Conservation (phyloP, 208 protist genomes). For the Trypanosoma avium region DNA sequence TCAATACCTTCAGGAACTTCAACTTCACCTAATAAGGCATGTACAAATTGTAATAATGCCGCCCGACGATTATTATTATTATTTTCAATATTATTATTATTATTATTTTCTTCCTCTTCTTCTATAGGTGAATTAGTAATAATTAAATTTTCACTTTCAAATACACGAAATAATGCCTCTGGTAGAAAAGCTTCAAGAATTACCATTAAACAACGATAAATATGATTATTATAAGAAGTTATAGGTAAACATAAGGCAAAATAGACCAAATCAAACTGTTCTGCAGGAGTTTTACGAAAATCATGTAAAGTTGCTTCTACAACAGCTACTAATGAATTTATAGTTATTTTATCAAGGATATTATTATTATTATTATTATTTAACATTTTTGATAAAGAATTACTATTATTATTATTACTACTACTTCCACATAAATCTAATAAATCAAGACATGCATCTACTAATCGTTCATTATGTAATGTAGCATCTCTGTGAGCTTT, state of each 20-base stretch:
- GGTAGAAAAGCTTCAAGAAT: constrained; percentile 70
- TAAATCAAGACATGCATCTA: constrained; percentile 70
- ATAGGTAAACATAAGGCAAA: constrained; percentile 68
- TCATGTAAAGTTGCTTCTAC: constrained; percentile 63
- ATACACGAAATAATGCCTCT: constrained; percentile 63
- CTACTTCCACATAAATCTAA: constrained; percentile 53
- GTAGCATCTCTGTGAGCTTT: constrained; percentile 46
- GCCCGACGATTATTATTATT: constrained; percentile 23
- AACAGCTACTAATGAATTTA: constrained; percentile 27
- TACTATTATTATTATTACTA: constrained; percentile 2
- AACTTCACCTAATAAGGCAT: constrained; percentile 55
- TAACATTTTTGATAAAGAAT: too few species aligned
- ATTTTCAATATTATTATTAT: too few species aligned
- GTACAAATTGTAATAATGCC: constrained; percentile 43
- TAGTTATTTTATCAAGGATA: constrained; percentile 20
- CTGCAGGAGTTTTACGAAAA: constrained; percentile 39
- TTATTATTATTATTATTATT: too few species aligned
- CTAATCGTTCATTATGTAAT: constrained; percentile 64
- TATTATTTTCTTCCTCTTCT: too few species aligned
- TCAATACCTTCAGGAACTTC: constrained; percentile 36
- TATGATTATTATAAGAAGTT: constrained; percentile 28
- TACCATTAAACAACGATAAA: constrained; percentile 61
- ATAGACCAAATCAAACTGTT: constrained; percentile 84
- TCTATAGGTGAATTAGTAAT: constrained; percentile 31
- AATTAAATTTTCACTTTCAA: constrained; percentile 58